Conservation (phyloP, 306 rosid genomes). For the Vigna nakashimae region DNA sequence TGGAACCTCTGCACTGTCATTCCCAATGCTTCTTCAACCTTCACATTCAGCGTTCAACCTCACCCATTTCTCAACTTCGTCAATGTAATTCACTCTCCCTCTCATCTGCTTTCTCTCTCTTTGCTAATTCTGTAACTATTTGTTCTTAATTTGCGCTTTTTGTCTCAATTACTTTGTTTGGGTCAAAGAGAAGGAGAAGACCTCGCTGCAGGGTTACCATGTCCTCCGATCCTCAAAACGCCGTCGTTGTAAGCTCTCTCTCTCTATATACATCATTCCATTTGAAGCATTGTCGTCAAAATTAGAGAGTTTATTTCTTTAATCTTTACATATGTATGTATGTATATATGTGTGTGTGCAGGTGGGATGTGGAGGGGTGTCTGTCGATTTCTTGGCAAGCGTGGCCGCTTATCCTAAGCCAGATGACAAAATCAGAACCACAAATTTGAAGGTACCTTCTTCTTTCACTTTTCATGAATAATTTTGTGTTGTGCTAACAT, state of each 20-base stretch:
- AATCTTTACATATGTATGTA: not conserved
- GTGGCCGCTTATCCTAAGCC: constrained; percentile 85
- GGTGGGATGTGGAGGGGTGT: constrained; percentile 71
- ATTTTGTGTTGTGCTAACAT: constrained; percentile 4
- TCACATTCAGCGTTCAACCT: constrained; percentile 15
- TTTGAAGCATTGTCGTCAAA: not conserved
- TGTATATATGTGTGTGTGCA: constrained; percentile 28
- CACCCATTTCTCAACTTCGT: not conserved
- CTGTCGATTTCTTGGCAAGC: constrained; percentile 73
- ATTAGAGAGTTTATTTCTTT: constrained; percentile 9
- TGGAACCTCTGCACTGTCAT: constrained; percentile 12
- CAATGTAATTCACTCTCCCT: constrained; percentile 2
- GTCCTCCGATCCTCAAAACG: constrained; percentile 62
- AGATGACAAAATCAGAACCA: constrained; percentile 86
- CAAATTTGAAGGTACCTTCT: constrained; percentile 65
- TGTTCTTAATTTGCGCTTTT: not conserved
- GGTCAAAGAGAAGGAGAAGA: constrained; percentile 37
- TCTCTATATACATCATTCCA: not conserved
- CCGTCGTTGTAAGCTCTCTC: constrained; percentile 62
- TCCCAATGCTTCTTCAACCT: constrained; percentile 28
- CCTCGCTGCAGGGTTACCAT: constrained; percentile 46
- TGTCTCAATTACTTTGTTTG: not conserved
- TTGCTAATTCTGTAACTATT: not conserved
- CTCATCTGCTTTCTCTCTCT: not conserved
- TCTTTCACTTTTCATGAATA: constrained; percentile 2